phyloP scores from a whole-genome alignment of 2,329 filamentous ascomycete genomes.

The Stagonosporopsis cucurbitacearum region DNA sequence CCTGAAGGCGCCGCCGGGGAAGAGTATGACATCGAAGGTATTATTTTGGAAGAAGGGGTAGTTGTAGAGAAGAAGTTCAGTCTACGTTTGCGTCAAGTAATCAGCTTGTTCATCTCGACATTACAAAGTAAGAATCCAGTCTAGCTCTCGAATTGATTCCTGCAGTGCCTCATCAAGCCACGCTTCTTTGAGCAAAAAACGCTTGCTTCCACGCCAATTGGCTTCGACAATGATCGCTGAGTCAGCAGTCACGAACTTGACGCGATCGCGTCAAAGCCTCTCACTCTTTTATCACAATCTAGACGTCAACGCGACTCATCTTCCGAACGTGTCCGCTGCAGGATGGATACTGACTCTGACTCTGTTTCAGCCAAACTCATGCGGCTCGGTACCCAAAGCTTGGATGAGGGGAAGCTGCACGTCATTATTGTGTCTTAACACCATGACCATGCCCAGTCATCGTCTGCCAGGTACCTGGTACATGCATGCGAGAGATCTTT shows the following conservation, averaged over 20 bases:
- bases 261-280: not conserved
- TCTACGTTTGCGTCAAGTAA: not conserved
- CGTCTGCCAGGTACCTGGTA: conserved; percentile 16
- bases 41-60: conserved; percentile 44
- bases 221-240: not conserved
- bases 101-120: not conserved
- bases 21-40: conserved; percentile 30
- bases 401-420: conserved; percentile 13
- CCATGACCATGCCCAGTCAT: conserved; percentile 7
- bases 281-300: not conserved
- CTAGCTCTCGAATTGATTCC: not conserved
- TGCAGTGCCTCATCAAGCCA: not conserved
- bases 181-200: not conserved
- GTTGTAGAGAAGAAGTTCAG: not conserved
- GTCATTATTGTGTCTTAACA: conserved; percentile 4
- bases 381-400: conserved; percentile 2
- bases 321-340: not conserved
- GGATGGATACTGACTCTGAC: not conserved
- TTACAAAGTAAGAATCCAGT: not conserved
- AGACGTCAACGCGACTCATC: not conserved
- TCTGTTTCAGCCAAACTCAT: conserved; percentile 12
- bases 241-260: not conserved
- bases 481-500: conserved; percentile 6
- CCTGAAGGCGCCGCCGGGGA: conserved; percentile 43
- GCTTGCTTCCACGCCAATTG: too few relatives aligned